Percentiles rank a stretch among this genome's conserved stretches.
Evolutionary conservation across 179 eudicot genomes (phyloP).

Genomic region (Silene noctiflora): DNA sequence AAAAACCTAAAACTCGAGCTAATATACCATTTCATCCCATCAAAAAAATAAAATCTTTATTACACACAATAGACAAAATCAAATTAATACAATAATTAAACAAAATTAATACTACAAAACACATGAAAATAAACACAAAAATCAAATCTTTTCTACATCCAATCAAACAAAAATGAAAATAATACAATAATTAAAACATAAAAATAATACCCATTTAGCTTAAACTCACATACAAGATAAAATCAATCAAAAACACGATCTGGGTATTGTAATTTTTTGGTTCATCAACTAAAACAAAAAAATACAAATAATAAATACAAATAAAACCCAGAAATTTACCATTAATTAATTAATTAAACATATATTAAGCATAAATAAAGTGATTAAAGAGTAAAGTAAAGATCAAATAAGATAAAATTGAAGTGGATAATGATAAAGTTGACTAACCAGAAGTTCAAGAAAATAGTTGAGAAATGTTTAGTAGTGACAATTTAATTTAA

Average conservation of each 20-base stretch:
- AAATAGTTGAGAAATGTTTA: not conserved
- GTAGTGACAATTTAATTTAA: not conserved
- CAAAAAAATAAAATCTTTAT: not conserved
- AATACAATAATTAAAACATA: not conserved
- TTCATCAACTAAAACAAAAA: not conserved
- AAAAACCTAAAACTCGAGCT: not conserved
- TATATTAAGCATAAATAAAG: not conserved
- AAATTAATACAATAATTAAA: not conserved
- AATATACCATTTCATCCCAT: not conserved
- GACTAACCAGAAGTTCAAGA: not conserved
- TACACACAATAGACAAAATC: not conserved
- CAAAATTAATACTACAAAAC: not conserved
- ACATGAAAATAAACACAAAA: not conserved
- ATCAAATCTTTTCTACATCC: not conserved
- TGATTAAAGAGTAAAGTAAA: not conserved
- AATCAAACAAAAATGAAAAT: not conserved
- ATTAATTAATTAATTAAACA: no score
- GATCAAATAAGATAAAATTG: not conserved
- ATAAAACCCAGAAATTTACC: not conserved
- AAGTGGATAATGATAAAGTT: constrained; percentile 2
- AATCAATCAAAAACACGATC: not conserved
- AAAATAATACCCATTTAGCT: not conserved
- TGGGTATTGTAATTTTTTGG: not conserved
- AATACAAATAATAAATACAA: no score
- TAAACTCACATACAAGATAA: not conserved